These are phyloP conservation scores for Dendrocalamus latiflorus DNA, from an alignment of 202 grass and related monocot genomes.

Conservation along the genomic window DNA sequence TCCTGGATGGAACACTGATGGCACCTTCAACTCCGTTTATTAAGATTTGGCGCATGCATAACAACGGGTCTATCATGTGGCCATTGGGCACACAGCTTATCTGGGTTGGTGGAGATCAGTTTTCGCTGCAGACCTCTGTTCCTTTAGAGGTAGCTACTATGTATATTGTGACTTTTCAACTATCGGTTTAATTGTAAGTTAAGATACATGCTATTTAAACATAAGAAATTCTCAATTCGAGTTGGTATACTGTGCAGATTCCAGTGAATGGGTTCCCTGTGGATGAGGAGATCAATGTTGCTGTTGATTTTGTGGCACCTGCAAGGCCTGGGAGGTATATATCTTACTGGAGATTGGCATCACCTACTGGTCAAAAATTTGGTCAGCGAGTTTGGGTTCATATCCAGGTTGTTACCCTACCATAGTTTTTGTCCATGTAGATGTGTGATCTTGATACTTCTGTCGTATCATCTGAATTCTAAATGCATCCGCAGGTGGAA, in stretches of 20 bases:
- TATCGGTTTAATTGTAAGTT: not conserved
- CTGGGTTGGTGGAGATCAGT: slow-evolving; percentile 75
- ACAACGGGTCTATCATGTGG: slow-evolving; percentile 71
- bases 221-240: not conserved
- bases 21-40: slow-evolving; percentile 59
- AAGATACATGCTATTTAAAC: not conserved
- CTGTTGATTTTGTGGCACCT: slow-evolving; percentile 86
- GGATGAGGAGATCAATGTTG: slow-evolving; percentile 55
- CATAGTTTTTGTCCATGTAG: not conserved
- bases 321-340: slow-evolving; percentile 63
- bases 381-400: slow-evolving; percentile 92
- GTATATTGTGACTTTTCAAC: not conserved
- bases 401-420: slow-evolving; percentile 54
- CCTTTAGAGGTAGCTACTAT: slow-evolving; percentile 55
- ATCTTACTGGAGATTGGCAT: slow-evolving; percentile 74
- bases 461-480: slow-evolving; percentile 1
- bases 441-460: not conserved
- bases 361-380: slow-evolving; percentile 77
- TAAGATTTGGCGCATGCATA: slow-evolving; percentile 87
- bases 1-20: slow-evolving; percentile 73
- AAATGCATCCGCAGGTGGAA: slow-evolving; percentile 54
- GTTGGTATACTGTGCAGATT: slow-evolving; percentile 48
- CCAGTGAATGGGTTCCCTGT: slow-evolving; percentile 53
- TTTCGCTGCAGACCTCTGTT: slow-evolving; percentile 44
- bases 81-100: slow-evolving; percentile 67